phyloP scores from a whole-genome alignment of 345 rosid genomes.

The Moricandia moricandioides region DNA sequence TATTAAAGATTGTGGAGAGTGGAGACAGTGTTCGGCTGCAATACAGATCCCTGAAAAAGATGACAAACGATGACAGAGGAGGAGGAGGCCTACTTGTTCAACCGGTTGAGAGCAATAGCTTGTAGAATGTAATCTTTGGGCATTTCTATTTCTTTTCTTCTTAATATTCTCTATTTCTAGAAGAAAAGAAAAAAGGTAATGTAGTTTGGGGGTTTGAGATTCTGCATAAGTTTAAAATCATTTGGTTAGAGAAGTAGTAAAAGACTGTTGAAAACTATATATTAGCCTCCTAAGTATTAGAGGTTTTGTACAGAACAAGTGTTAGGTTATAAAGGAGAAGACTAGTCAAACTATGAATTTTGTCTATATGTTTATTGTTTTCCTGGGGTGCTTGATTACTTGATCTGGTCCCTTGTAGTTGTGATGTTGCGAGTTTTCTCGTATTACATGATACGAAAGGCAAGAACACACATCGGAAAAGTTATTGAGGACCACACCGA shows the following conservation, averaged over 20 bases:
- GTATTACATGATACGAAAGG: not conserved
- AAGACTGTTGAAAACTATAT: constrained; percentile 1
- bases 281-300: constrained; percentile 15
- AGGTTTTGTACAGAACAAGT: constrained; percentile 33
- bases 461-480: no score
- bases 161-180: constrained; percentile 21
- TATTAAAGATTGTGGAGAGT: constrained; percentile 69
- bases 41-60: constrained; percentile 83
- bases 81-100: constrained; percentile 39
- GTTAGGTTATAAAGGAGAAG: not conserved
- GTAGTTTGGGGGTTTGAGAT: constrained; percentile 28
- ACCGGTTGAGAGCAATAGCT: constrained; percentile 59
- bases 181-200: constrained; percentile 17
- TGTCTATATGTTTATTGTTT: not conserved
- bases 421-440: not conserved
- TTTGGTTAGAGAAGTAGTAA: constrained; percentile 15
- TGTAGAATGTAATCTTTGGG: constrained; percentile 23
- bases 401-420: not conserved
- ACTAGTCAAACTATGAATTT: not conserved
- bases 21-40: constrained; percentile 92
- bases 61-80: constrained; percentile 50
- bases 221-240: constrained; percentile 11
- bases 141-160: constrained; percentile 7
- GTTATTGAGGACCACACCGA: no score
- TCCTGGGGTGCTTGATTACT: not conserved